Evolutionary conservation across 2,329 filamentous ascomycete genomes (phyloP).

Genomic region (Talaromyces sp.): DNA sequence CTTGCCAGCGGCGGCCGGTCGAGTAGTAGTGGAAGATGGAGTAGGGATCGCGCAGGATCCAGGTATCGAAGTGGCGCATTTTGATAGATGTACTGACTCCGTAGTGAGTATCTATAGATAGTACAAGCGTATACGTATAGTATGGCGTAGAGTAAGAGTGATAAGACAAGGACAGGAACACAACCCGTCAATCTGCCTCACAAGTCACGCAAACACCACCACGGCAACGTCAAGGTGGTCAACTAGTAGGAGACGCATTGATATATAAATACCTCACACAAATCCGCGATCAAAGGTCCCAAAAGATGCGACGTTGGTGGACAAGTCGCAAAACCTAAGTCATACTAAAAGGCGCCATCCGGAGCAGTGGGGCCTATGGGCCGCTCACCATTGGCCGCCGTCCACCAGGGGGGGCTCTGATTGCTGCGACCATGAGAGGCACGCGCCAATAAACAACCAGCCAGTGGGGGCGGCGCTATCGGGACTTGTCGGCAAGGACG

Average conservation of each 20-base stretch:
- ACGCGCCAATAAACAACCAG: background rate
- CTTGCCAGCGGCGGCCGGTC: constrained; percentile 30
- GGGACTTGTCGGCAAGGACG: background rate
- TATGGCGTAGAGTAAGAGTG: background rate
- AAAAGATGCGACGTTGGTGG: background rate
- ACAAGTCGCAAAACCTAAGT: background rate
- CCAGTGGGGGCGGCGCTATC: background rate
- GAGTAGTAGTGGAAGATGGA: constrained; percentile 36
- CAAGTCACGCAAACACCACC: background rate
- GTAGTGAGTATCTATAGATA: too few species aligned
- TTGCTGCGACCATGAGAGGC: background rate
- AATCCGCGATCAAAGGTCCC: too few species aligned
- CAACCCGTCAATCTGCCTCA: background rate
- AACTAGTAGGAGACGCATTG: background rate
- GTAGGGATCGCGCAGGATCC: constrained; percentile 34
- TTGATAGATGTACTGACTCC: background rate
- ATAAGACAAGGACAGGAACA: background rate
- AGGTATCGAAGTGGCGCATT: constrained; percentile 36
- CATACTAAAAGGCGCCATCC: background rate
- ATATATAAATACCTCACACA: background rate
- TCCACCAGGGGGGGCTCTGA: background rate
- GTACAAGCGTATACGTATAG: too few species aligned
- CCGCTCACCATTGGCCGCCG: background rate
- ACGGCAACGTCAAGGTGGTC: too few species aligned
- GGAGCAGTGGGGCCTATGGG: background rate